Conservation (phyloP, 2,329 filamentous ascomycete genomes). For the Botryotinia narcissicola region DNA sequence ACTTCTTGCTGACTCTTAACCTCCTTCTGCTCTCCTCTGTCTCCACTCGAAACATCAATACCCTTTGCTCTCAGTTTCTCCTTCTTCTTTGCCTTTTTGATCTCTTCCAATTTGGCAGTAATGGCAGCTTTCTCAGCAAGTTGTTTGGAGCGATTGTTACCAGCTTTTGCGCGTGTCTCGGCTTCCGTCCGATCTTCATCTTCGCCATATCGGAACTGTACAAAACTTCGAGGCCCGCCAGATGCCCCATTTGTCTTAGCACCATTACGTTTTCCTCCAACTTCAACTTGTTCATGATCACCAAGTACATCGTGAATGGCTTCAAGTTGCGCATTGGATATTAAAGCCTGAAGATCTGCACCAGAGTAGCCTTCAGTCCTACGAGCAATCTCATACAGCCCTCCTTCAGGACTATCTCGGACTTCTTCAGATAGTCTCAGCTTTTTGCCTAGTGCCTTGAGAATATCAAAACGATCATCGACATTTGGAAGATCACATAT, state of each 20-base stretch:
- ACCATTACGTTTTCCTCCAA: slow-evolving; percentile 31
- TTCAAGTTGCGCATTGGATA: slow-evolving; percentile 95
- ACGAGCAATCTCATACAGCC: slow-evolving; percentile 62
- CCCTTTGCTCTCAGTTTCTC: slow-evolving; percentile 32
- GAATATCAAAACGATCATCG: slow-evolving; percentile 83
- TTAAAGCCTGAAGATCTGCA: slow-evolving; percentile 88
- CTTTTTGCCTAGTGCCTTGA: slow-evolving; percentile 78
- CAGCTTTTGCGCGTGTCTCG: slow-evolving; percentile 42
- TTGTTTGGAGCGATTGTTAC: slow-evolving; percentile 51
- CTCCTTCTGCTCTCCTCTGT: slow-evolving; percentile 39
- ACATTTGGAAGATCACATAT: slow-evolving; percentile 83
- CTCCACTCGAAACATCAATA: slow-evolving; percentile 28
- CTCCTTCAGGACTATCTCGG: slow-evolving; percentile 26
- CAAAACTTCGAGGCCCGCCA: slow-evolving; percentile 54
- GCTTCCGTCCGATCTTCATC: slow-evolving; percentile 49
- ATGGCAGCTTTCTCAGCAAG: slow-evolving; percentile 78
- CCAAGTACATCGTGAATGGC: slow-evolving; percentile 91
- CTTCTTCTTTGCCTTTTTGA: slow-evolving; percentile 65
- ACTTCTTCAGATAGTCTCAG: slow-evolving; percentile 70
- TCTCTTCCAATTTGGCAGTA: slow-evolving; percentile 74
- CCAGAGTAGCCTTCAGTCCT: slow-evolving; percentile 89
- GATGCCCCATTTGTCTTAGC: slow-evolving; percentile 33
- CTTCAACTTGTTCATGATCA: slow-evolving; percentile 49
- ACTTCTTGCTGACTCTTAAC: slow-evolving; percentile 62
- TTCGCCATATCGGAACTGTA: slow-evolving; percentile 80